Evolutionary conservation across 768 basidiomycete genomes (phyloP).

Genomic region (Mycena epipterygia): DNA sequence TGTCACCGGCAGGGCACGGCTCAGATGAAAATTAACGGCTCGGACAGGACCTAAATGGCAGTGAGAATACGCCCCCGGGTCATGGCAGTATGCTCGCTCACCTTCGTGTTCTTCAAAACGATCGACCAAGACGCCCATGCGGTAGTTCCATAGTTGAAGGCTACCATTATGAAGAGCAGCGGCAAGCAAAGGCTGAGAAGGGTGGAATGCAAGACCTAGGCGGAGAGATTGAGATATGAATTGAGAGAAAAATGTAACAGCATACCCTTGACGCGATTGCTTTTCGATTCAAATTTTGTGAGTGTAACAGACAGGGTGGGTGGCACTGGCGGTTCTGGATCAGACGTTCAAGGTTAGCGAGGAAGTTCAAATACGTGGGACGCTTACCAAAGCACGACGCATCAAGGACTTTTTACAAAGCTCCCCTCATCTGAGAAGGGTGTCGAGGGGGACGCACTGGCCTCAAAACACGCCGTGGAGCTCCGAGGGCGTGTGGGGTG

Average conservation of each 20-base stretch:
- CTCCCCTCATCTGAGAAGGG: no score
- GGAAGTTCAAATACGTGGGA: no score
- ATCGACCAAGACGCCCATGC: slow-evolving; percentile 98
- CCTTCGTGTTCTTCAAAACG: no score
- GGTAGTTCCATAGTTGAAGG: slow-evolving; percentile 99
- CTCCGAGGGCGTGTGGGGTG: no score
- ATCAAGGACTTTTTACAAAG: no score
- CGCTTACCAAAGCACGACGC: no score
- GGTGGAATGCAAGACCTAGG: slow-evolving; percentile 94
- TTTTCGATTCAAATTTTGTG: slow-evolving; percentile 99
- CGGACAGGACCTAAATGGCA: slow-evolving; percentile 86
- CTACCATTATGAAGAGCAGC: slow-evolving; percentile 98
- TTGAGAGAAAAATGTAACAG: slow-evolving; percentile 8
- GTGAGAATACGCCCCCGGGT: slow-evolving; percentile 31
- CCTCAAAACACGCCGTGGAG: no score
- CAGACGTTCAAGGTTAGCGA: no score
- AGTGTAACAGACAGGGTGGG: slow-evolving; percentile 89
- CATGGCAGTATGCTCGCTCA: slow-evolving; percentile 42
- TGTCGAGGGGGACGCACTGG: no score
- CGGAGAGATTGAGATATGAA: slow-evolving; percentile 30
- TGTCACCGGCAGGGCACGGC: slow-evolving; percentile 88
- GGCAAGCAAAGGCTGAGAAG: slow-evolving; percentile 94
- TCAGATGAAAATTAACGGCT: slow-evolving; percentile 95
- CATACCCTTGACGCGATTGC: slow-evolving; percentile 98
- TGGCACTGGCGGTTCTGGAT: no score